A percentile compares a stretch with the other conserved stretches of the same genome.
These are phyloP conservation scores for Cutaneotrichosporon cavernicola DNA, from an alignment of 1,284 basidiomycete genomes.

Conservation along the genomic window DNA sequence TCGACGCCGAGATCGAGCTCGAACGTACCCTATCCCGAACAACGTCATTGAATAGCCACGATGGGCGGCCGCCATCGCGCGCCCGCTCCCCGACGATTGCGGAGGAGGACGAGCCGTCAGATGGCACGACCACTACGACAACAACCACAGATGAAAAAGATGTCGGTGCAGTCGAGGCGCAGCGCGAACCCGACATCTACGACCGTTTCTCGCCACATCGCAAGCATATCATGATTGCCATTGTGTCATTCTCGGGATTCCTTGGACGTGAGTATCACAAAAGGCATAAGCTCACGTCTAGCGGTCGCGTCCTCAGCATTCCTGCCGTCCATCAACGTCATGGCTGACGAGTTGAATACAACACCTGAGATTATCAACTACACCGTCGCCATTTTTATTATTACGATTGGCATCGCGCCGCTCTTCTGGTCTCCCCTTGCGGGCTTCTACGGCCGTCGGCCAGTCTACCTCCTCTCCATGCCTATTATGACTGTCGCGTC, in stretches of 20 bases:
- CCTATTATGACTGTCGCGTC: slow-evolving; percentile 62
- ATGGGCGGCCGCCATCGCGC: not conserved
- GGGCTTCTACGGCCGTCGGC: slow-evolving; percentile 62
- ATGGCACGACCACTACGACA: not conserved
- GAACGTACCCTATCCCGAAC: slow-evolving; percentile 22
- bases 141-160: not conserved
- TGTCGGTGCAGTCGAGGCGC: slow-evolving; percentile 10
- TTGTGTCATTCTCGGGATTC: slow-evolving; percentile 60
- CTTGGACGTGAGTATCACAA: slow-evolving; percentile 56
- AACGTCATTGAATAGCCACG: not conserved
- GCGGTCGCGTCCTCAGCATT: slow-evolving; percentile 69
- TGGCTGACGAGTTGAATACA: slow-evolving; percentile 62
- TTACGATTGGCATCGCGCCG: slow-evolving; percentile 52
- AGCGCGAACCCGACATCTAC: slow-evolving; percentile 52
- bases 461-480: slow-evolving; percentile 62
- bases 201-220: slow-evolving; percentile 56
- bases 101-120: not conserved
- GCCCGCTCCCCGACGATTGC: not conserved
- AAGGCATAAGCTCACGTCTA: slow-evolving; percentile 36
- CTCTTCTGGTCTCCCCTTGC: slow-evolving; percentile 61
- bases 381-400: slow-evolving; percentile 55
- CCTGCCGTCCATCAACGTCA: slow-evolving; percentile 66
- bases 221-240: slow-evolving; percentile 58
- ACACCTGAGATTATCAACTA: slow-evolving; percentile 62
- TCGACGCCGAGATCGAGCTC: slow-evolving; percentile 41